Conservation (phyloP, 169 alveolate genomes). For the Plasmodium knowlesi region DNA sequence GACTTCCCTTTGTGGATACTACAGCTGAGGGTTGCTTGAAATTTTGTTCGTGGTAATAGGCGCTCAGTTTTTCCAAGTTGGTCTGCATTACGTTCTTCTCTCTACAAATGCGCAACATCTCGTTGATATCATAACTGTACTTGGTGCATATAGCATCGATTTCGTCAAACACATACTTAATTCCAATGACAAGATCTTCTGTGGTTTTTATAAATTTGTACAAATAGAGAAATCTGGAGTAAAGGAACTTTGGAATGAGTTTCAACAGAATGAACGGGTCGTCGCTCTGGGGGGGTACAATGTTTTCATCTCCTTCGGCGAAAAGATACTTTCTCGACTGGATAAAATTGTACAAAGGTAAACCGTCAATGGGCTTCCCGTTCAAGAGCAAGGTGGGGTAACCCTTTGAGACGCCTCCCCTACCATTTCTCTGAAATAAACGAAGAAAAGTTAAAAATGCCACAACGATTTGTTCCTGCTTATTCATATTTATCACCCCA, state of each 20-base stretch:
- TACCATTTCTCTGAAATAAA: background rate
- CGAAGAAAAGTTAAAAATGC: slow-evolving; percentile 56
- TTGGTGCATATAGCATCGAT: slow-evolving; percentile 22
- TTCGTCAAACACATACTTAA: slow-evolving; percentile 54
- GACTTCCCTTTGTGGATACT: background rate
- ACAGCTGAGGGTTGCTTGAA: background rate
- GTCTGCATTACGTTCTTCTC: background rate
- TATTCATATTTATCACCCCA: slow-evolving; percentile 59
- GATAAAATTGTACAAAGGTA: slow-evolving; percentile 26
- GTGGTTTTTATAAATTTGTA: slow-evolving; percentile 25
- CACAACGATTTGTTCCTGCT: slow-evolving; percentile 55
- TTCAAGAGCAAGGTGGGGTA: background rate
- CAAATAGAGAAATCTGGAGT: slow-evolving; percentile 23
- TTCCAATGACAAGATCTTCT: slow-evolving; percentile 33
- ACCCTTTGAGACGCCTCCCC: background rate
- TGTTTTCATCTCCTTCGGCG: background rate
- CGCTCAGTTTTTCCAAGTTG: background rate
- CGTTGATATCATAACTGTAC: slow-evolving; percentile 42
- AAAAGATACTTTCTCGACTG: background rate
- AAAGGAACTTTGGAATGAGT: slow-evolving; percentile 41
- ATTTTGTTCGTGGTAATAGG: background rate
- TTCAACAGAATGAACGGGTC: slow-evolving; percentile 42
- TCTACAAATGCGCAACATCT: background rate
- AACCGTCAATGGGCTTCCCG: background rate
- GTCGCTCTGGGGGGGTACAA: background rate